Evolutionary conservation across 2,329 filamentous ascomycete genomes (phyloP), one percentile per base, ranked within the genome.

Genomic region (Colletotrichum siamense): DNA sequence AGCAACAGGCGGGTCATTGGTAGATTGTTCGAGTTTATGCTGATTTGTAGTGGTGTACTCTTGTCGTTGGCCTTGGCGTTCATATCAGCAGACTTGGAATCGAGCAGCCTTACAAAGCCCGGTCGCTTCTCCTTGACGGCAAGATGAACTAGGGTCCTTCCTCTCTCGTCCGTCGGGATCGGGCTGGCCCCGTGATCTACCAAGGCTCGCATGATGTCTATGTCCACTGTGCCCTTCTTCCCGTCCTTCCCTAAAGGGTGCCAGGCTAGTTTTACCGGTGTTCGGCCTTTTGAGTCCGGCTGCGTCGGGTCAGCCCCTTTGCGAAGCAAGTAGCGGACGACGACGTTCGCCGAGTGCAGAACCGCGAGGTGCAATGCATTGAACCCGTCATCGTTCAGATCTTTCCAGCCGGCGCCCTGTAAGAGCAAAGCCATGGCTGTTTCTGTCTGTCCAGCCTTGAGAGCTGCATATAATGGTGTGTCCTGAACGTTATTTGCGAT

Each of bases 331-430:
- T 59, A 59, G 22, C 3, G 1, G 7, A 59, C 16, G 55, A 59
- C 55, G 16, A 3, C 4, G 22, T 4, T 59, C 3, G 26, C 3
- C 3, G 57, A 77, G 4, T 28, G 57, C 4, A 64, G 22, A 3
- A 52, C 70, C 9, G 77, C 71, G n/a, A 59, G 26, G 49, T 78
- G 69, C 13, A 78, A 39, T 12, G 71, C 24, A 15, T 28, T 68
- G 22, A 34, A 34, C 4, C 75, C 77, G 3, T 71, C 62, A 22
- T 52, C 26, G n/a, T 77, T 44, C 24, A 22, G 22, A 4, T 16
- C 5, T 8, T 32, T 62, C 62, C 69, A 73, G 5, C 44, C n/a
- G 4, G 73, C 73, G 24, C 69, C 69, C 16, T 30, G 63, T 15
- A 61, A 52, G 6, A 75, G 70, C 24, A 75, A 32, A 6, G 30